These are phyloP conservation scores for Aureobasidium leucospermi DNA, from an alignment of 2,329 filamentous ascomycete genomes.

Conservation along the genomic window DNA sequence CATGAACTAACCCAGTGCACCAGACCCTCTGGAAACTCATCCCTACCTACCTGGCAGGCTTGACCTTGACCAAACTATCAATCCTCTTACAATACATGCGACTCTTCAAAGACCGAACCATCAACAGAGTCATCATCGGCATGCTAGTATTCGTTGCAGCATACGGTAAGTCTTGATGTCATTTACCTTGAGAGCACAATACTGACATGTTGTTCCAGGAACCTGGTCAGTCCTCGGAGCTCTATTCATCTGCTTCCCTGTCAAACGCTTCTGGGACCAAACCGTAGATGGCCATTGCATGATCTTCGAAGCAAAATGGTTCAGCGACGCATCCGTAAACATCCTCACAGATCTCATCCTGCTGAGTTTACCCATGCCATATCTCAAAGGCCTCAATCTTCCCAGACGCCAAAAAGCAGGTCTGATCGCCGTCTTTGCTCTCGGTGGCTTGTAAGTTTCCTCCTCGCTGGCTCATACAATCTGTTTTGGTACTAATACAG, in stretches of 20 bases:
- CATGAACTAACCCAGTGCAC: neutral
- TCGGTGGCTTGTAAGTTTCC: conserved; percentile 25
- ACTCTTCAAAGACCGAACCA: conserved; percentile 35
- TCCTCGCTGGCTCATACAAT: too few relatives aligned
- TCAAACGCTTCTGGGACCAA: conserved; percentile 25
- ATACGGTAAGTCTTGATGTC: conserved; percentile 19
- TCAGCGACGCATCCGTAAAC: conserved; percentile 25
- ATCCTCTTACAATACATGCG: conserved; percentile 43
- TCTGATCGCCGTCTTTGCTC: conserved; percentile 28
- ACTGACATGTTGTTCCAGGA: neutral
- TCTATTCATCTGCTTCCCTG: conserved; percentile 26
- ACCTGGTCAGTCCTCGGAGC: conserved; percentile 27
- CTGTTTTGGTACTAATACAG: too few relatives aligned
- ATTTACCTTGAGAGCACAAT: neutral
- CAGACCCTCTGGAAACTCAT: conserved; percentile 21
- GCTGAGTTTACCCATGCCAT: conserved; percentile 26
- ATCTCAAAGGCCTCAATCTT: conserved; percentile 25
- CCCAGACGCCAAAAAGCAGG: conserved; percentile 23
- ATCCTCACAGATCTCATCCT: conserved; percentile 28
- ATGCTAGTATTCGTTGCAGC: conserved; percentile 25
- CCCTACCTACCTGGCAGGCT: conserved; percentile 33
- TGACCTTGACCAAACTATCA: conserved; percentile 36
- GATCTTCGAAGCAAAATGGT: conserved; percentile 24
- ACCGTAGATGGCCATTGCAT: conserved; percentile 18
- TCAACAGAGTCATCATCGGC: conserved; percentile 27